A percentile compares a stretch with the other conserved stretches of the same genome.
Conservation (phyloP, 169 alveolate species). For the Cryptosporidium sp. region DNA sequence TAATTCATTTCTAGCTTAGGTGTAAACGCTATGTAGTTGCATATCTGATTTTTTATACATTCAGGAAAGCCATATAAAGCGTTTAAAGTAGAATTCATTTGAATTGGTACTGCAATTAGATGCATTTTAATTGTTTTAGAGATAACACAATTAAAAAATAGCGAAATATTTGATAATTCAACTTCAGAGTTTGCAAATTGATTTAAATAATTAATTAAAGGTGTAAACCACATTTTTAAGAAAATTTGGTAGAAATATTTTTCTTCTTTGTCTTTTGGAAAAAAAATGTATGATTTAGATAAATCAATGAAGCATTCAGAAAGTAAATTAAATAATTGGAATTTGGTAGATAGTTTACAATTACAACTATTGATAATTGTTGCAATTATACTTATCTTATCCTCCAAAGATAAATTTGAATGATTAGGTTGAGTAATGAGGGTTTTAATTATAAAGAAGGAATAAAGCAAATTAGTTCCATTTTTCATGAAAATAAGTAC, state of each 20-base stretch:
- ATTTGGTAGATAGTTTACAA: not conserved
- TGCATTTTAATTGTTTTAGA: not conserved
- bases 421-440: not conserved
- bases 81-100: not conserved
- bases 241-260: constrained; percentile 1
- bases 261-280: not conserved
- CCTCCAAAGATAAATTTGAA: constrained; percentile 31
- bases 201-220: constrained; percentile 16
- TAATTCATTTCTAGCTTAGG: not conserved
- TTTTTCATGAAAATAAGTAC: constrained; percentile 9
- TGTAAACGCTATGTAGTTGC: constrained; percentile 5
- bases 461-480: constrained; percentile 14
- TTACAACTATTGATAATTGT: constrained; percentile 15
- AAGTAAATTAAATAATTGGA: constrained; percentile 19
- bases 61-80: not conserved
- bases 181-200: not conserved
- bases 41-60: not conserved
- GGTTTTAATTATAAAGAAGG: constrained; percentile 16
- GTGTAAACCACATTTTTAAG: constrained; percentile 33
- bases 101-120: not conserved
- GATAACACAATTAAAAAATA: constrained; percentile 1
- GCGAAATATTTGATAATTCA: not conserved
- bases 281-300: constrained; percentile 11
- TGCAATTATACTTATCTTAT: constrained; percentile 33
- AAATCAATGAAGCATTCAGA: constrained; percentile 32